Base-by-base conservation (phyloP, 2,329 filamentous ascomycete species). In the Dactylellina parvicollis region DNA sequence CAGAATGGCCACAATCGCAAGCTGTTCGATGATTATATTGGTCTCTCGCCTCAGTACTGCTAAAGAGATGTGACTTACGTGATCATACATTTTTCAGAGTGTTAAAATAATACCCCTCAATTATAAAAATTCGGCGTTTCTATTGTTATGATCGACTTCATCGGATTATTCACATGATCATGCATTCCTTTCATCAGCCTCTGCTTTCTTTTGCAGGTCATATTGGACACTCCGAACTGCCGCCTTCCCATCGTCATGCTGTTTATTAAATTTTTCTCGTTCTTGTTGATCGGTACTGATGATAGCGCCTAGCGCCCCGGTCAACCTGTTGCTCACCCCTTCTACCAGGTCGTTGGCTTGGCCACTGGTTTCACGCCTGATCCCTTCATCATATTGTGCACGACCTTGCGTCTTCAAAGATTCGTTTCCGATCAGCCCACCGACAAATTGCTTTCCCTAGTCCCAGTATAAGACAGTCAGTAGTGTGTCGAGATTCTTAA, bases 301-400 rank as follows among this genome's bases (percentile, higher is more conserved):
- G 34, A 60, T 47, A 32, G 49, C 44, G 4, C 69, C 69, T 4
- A 73, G 14, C 14, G 60, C 28, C 2, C 69, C 69, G 42, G 50
- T 26, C n/a, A 73, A 32, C 24, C 69, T 57, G 14, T 73, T 42
- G 22, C 83, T 82, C 14, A 89, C 80, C 7, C 93, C 94, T 72
- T 85, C 83, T 4, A 88, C 87, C 42, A 90, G 84, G 79, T 97
- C 92, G 70, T 82, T 88, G 47, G 95, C 78, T 82, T 96, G 93
- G 14, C 92, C 92, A 79, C 89, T 86, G 3, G 92, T 91, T 82
- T 97, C 92, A 80, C 93, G 88, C 30, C 86, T 86, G 82, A 95
- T 90, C 18, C 93, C 94, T 75, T 90, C 85, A 32, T 86, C 83
- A 79, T 96, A 96, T 83, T 97, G 92, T 78, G 89, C 82, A 30